Base-by-base conservation (phyloP, 1,284 basidiomycete species). In the Acaromyces ingoldii region DNA sequence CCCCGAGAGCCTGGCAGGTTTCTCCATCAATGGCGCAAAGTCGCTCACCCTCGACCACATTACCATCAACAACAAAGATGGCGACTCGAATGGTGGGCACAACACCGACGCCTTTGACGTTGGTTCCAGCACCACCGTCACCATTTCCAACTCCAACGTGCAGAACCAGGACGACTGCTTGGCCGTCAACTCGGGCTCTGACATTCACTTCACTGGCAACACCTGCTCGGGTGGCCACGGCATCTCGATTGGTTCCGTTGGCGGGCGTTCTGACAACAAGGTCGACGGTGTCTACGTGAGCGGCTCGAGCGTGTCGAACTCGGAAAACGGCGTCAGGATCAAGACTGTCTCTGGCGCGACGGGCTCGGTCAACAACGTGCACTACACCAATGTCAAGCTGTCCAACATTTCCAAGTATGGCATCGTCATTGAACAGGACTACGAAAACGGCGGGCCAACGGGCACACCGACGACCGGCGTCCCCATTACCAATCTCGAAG, bases 61-160 rank as follows among this genome's bases (percentile, higher is more conserved):
- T 10, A 53, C 40, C 33, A 49, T 61, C 22, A 51, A 57, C 50
- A 53, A 52, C 28, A 50, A 47, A 5, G 55, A 44, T 3, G 55
- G 53, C 1, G 54, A 57, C 34, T 21, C 11, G 3, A 26, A 22
- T 25, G 39, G 30, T 5, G 60, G 49, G 0, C 57, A 57, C 52
- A 63, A 60, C 52, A 63, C 57, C 43, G 60, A 63, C 21, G 60
- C 51, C 2, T 63, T 63, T 25, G 52, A 62, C 29, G 52, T 62
- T 5, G 51, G 51, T 17, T 40, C 30, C 45, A 57, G 51, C 28
- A 26, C 52, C 15, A 47, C 51, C n/a, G 51, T 51, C 2, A 49
- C 19, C 33, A 58, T 58, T 42, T 49, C 48, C 15, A 47, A 48
- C 21, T 45, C 51, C 25, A 44, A n/a, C 11, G 49, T 60, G 2